These are phyloP conservation scores for Sporisorium graminicola DNA, from an alignment of 1,284 basidiomycete genomes.

Conservation along the genomic window DNA sequence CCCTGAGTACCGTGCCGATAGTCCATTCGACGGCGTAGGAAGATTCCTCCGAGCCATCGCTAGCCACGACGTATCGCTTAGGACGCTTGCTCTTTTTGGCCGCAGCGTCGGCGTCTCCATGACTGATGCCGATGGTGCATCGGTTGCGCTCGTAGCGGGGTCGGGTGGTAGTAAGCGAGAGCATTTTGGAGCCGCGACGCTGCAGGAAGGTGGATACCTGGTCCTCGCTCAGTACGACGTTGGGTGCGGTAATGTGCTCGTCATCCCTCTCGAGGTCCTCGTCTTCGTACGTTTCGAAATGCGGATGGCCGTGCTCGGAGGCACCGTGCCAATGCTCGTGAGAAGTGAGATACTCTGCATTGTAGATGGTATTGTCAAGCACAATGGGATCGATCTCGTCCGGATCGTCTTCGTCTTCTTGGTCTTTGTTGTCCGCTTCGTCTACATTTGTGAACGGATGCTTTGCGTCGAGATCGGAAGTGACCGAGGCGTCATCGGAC, in stretches of 20 bases:
- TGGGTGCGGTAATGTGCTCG: constrained; percentile 47
- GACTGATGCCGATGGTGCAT: constrained; percentile 88
- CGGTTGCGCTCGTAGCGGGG: constrained; percentile 90
- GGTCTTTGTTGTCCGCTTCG: constrained; percentile 17
- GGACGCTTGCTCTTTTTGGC: constrained; percentile 73
- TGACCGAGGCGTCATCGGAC: constrained; percentile 27
- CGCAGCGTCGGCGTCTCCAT: constrained; percentile 71
- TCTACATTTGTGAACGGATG: constrained; percentile 1
- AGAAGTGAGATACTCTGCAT: constrained; percentile 59
- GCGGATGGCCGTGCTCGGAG: constrained; percentile 34
- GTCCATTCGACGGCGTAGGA: constrained; percentile 72
- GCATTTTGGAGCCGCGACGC: constrained; percentile 39
- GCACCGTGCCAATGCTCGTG: constrained; percentile 54
- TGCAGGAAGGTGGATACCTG: constrained; percentile 38
- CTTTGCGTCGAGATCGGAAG: constrained; percentile 20
- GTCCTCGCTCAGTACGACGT: constrained; percentile 48
- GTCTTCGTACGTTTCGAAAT: constrained; percentile 47
- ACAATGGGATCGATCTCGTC: constrained; percentile 52
- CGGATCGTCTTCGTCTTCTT: constrained; percentile 37
- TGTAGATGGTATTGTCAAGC: constrained; percentile 63
- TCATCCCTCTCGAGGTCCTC: constrained; percentile 42
- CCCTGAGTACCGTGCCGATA: constrained; percentile 92
- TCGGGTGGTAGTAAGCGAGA: constrained; percentile 67
- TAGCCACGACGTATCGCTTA: constrained; percentile 87
- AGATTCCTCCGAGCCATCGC: constrained; percentile 83